These are phyloP conservation scores for Penicillium paradoxum DNA, from an alignment of 495 filamentous ascomycete genomes.

Conservation along the genomic window DNA sequence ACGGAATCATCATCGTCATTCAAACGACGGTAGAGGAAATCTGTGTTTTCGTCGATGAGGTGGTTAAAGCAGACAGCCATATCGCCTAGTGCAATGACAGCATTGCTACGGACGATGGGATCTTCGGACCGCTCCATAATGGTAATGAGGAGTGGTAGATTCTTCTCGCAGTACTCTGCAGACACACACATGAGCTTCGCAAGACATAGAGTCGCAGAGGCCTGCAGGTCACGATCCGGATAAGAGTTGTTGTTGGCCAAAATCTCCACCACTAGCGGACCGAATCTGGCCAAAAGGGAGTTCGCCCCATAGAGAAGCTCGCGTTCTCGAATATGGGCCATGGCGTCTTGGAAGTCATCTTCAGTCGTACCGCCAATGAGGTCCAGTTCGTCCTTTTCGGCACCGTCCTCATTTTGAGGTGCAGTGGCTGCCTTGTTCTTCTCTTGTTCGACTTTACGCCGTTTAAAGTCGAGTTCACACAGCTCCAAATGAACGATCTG, in stretches of 20 bases:
- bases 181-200: constrained; percentile 98
- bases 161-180: constrained; percentile 89
- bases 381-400: constrained; percentile 76
- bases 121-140: constrained; percentile 92
- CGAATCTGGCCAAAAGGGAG: constrained; percentile 83
- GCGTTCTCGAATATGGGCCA: constrained; percentile 88
- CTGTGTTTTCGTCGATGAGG: constrained; percentile 97
- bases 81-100: constrained; percentile 93
- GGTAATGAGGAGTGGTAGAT: constrained; percentile 91
- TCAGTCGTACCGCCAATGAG: constrained; percentile 96
- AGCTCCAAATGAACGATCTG: constrained; percentile 99
- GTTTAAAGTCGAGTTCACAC: constrained; percentile 95
- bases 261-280: constrained; percentile 84
- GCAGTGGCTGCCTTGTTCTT: constrained; percentile 61
- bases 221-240: constrained; percentile 79
- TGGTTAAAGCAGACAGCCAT: constrained; percentile 99
- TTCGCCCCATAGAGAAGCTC: constrained; percentile 86
- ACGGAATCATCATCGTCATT: constrained; percentile 85
- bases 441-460: constrained; percentile 89
- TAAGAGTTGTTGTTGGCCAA: constrained; percentile 92
- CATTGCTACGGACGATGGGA: constrained; percentile 87
- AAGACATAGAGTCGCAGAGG: constrained; percentile 90
- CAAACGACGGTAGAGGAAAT: constrained; percentile 91
- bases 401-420: constrained; percentile 41
- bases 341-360: constrained; percentile 96